phyloP scores from a whole-genome alignment of 192 early-diverging fungal species.

The Backusella australiensis region DNA sequence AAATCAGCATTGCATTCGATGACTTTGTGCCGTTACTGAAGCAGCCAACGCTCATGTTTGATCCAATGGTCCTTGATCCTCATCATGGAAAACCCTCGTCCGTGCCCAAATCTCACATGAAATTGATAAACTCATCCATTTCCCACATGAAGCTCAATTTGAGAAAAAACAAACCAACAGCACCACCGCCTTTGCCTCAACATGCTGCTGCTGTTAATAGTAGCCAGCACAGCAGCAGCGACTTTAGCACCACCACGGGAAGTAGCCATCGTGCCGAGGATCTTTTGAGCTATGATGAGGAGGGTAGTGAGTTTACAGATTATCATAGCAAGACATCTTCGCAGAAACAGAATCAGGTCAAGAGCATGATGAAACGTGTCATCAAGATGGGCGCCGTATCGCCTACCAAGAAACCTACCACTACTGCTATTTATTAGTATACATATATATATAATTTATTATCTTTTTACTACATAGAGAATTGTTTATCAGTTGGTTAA shows the following conservation, averaged over 20 bases:
- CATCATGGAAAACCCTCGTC: background rate
- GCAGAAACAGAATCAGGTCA: constrained; percentile 8
- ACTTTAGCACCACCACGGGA: background rate
- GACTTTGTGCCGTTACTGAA: background rate
- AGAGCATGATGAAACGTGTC: constrained; percentile 16
- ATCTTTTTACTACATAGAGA: background rate
- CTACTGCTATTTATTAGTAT: constrained; percentile 2
- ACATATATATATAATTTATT: background rate
- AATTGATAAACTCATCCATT: constrained; percentile 4
- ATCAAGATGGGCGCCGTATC: constrained; percentile 13
- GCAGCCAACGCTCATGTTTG: background rate
- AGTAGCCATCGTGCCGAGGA: background rate
- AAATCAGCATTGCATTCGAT: constrained; percentile 10
- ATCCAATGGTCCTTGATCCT: background rate
- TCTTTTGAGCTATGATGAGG: background rate
- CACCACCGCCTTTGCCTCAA: background rate
- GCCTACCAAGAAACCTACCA: background rate
- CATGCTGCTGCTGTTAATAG: background rate
- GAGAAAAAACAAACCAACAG: constrained; percentile 3
- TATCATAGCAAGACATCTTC: background rate
- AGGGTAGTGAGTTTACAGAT: background rate
- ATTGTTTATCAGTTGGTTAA: background rate
- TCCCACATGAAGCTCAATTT: constrained; percentile 8
- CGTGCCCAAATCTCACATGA: background rate
- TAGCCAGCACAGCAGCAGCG: background rate